phyloP scores from a whole-genome alignment of 2,329 filamentous ascomycete genomes.

The Aspergillus jensenii region DNA sequence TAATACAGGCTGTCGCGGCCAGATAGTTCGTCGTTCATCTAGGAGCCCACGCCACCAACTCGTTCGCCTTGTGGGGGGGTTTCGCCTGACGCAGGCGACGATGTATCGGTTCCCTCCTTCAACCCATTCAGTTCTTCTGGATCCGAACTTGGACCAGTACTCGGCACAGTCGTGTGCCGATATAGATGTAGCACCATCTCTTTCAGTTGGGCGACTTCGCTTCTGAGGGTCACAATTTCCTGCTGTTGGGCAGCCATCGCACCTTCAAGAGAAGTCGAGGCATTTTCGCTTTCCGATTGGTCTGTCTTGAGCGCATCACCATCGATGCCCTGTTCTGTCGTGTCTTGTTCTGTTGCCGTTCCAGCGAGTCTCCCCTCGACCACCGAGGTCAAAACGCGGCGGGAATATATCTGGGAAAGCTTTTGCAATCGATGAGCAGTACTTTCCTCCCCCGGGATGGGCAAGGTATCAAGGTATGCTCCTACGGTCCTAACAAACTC shows the following conservation, averaged over 20 bases:
- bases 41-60: background rate
- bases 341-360: background rate
- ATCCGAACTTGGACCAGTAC: background rate
- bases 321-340: background rate
- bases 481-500: constrained; percentile 32
- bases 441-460: constrained; percentile 15
- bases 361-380: constrained; percentile 15
- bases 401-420: constrained; percentile 25
- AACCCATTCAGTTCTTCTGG: constrained; percentile 7
- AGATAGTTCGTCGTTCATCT: background rate
- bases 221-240: constrained; percentile 27
- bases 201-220: constrained; percentile 32
- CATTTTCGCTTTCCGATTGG: background rate
- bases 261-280: background rate
- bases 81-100: background rate
- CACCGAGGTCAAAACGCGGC: constrained; percentile 24
- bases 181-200: constrained; percentile 29
- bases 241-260: constrained; percentile 15
- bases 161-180: constrained; percentile 16
- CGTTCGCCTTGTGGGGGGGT: background rate
- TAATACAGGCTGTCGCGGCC: background rate
- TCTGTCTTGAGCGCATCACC: background rate
- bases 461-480: constrained; percentile 25
- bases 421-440: constrained; percentile 19
- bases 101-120: constrained; percentile 8